These are phyloP conservation scores for Sugiyamaella chiloensis DNA, from an alignment of 805 yeast species.

Conservation along the genomic window DNA sequence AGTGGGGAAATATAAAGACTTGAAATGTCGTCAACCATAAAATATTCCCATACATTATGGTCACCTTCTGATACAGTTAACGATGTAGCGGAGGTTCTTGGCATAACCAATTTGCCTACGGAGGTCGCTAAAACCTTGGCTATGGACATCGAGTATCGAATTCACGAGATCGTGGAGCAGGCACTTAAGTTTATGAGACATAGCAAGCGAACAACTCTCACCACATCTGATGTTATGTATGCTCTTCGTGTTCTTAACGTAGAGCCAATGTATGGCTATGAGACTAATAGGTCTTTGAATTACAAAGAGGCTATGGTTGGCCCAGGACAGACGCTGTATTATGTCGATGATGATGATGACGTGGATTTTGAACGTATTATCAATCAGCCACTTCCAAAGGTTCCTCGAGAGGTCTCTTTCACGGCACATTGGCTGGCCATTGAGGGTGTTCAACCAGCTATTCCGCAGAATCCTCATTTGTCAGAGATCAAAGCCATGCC, in stretches of 20 bases:
- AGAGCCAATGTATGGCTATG: conserved; percentile 92
- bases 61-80: conserved; percentile 95
- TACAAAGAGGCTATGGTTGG: conserved; percentile 86
- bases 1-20: too few relatives aligned
- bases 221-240: conserved; percentile 75
- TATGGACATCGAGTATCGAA: conserved; percentile 98
- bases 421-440: conserved; percentile 95
- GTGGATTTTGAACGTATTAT: conserved; percentile 90
- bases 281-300: conserved; percentile 61
- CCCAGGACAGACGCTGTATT: conserved; percentile 90
- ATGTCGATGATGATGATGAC: conserved; percentile 84
- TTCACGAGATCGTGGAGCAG: conserved; percentile 91
- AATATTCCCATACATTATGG: conserved; percentile 85
- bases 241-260: conserved; percentile 84
- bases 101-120: conserved; percentile 70
- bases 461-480: conserved; percentile 86
- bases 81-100: conserved; percentile 92
- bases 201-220: conserved; percentile 75
- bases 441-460: conserved; percentile 97
- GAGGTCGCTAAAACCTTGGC: conserved; percentile 94
- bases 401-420: conserved; percentile 87
- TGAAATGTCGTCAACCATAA: conserved; percentile 26
- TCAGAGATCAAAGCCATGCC: conserved; percentile 75
- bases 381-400: conserved; percentile 91
- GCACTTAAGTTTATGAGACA: conserved; percentile 96